Base-by-base conservation (phyloP, 345 rosid species). In the Bruguiera parviflora region DNA sequence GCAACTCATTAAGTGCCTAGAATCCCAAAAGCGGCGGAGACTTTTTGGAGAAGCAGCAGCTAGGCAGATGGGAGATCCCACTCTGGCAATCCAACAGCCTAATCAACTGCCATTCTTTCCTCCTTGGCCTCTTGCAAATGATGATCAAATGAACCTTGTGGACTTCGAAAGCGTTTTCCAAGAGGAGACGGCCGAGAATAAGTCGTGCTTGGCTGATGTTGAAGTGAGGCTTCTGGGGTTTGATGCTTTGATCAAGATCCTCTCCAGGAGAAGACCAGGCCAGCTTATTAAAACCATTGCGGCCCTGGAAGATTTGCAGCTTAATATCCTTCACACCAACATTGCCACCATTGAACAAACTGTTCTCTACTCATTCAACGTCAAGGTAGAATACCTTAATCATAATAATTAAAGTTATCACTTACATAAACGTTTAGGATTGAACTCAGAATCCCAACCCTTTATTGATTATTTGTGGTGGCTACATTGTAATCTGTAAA, bases 261-360 rank as follows among this genome's bases (percentile, higher is more conserved):
- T 95, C 19, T 92, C 91, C 0, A 81, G 96, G 80, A 92, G 99
- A 82, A 88, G 99, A 69, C 96, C 97, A 0, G 93, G 96, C 35
- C 98, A 90, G 69, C 75, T 95, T 22, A 78, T 88, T 28, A 86
- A 84, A 67, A 79, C 90, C 52, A 95, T 92, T 8, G 98, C 99
- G 37, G 99, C 96, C n/a, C 82, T 95, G 5, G 92, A 95, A 71
- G 98, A 90, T 82, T 82, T 95, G 82, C 93, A 88, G 80, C 90
- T 95, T 71, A 92, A 77, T 52, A 86, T 95, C 46, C 91, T 92
- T 43, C 98, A 92, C 73, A 88, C 96, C 75, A 95, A 90, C 77
- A 95, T 95, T 73, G 92, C 99, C 64, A 92, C 96, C 79, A 90
- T 92, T 68, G 98, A 92, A 67, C 98, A 92, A 78, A 95, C 97